Evolutionary conservation across 495 filamentous ascomycete genomes (phyloP), one percentile per base, ranked within the genome.

Genomic region (Daldinia decipiens): DNA sequence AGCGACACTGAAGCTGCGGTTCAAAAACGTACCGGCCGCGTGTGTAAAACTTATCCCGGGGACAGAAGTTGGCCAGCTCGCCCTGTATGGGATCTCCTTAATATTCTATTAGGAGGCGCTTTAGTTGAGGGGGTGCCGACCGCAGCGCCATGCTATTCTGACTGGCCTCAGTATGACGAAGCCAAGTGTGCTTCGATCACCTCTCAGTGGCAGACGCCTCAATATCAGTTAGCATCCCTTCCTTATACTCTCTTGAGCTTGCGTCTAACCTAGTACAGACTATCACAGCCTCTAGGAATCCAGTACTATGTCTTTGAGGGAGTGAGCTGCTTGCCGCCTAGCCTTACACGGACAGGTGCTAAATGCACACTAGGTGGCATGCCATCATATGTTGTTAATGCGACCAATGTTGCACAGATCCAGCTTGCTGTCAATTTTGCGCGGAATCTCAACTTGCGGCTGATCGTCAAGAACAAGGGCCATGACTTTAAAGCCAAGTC

Each of bases 381-480:
- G 74, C 82, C 82, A 7, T 79, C 77, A 32, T 87, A 87, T 62
- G 81, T 83, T 2, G 80, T 68, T 78, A 68, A 45, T 76, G 83
- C 31, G 17, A 81, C 70, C 56, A 82, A 70, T 47, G 79, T 81
- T 2, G 75, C 78, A 11, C 83, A 91, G 61, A 77, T 89, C 32
- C 83, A 84, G 61, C 76, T 82, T 13, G 82, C 84, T 5, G 80
- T 90, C 17, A 83, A 84, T 68, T 89, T 88, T 77, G 87, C 87
- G 12, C 79, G 82, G 11, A 82, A 87, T 21, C 71, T 76, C 5
- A 83, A 83, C 34, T 69, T 90, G 24, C 82, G 87, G 40, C 75
- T 91, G 19, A 82, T 86, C 0, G 79, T 90, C 58, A 88, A 88
- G 77, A 90, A 89, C 67, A 92, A 89, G 0, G 89, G 90, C 29